Evolutionary conservation across 805 yeast species (phyloP).

Genomic region (Brettanomyces naardenensis): DNA sequence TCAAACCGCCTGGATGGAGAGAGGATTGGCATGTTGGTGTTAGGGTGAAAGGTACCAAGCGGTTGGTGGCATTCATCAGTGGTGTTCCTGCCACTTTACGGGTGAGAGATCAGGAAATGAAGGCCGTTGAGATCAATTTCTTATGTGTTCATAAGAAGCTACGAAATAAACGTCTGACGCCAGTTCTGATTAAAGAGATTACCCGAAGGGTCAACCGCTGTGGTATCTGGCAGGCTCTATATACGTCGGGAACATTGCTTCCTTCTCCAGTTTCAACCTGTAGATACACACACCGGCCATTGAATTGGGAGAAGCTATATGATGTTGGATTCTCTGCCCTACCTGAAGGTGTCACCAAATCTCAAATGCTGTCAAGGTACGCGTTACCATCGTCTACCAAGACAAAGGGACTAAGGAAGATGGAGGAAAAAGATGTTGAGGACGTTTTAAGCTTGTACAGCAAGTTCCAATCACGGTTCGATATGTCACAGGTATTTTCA

Average conservation of each 20-base stretch:
- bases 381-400: slow-evolving; percentile 46
- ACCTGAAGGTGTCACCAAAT: slow-evolving; percentile 62
- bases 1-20: slow-evolving; percentile 89
- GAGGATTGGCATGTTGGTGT: slow-evolving; percentile 92
- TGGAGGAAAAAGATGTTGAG: slow-evolving; percentile 54
- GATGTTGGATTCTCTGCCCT: slow-evolving; percentile 86
- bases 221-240: slow-evolving; percentile 91
- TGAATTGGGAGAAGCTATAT: slow-evolving; percentile 83
- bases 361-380: slow-evolving; percentile 56
- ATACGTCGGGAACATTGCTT: slow-evolving; percentile 84
- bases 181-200: slow-evolving; percentile 87
- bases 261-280: slow-evolving; percentile 91
- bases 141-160: slow-evolving; percentile 90
- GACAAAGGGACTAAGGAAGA: slow-evolving; percentile 48
- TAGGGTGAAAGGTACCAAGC: slow-evolving; percentile 66
- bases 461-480: slow-evolving; percentile 61
- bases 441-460: slow-evolving; percentile 52
- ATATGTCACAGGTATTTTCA: slow-evolving; percentile 59
- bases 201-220: slow-evolving; percentile 83
- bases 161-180: slow-evolving; percentile 89
- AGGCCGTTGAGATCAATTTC: slow-evolving; percentile 86
- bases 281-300: slow-evolving; percentile 88
- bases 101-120: slow-evolving; percentile 40
- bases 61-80: slow-evolving; percentile 84
- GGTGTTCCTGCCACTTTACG: slow-evolving; percentile 75